A percentile compares a stretch with the other conserved stretches of the same genome.
phyloP scores from a whole-genome alignment of 805 yeast species.

The Grigorovia transvaalensis region DNA sequence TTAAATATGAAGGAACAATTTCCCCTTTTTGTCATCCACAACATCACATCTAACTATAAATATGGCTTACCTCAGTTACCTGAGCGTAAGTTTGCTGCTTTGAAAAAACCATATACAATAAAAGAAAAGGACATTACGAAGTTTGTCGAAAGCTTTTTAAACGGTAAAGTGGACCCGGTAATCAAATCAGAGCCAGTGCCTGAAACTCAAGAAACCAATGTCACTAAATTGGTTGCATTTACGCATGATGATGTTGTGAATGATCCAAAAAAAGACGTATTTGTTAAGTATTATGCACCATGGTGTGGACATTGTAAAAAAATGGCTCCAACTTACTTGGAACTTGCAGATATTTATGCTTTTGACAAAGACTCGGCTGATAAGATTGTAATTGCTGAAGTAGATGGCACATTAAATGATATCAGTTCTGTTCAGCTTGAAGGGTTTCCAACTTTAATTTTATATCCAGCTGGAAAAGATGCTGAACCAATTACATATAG shows the following conservation, averaged over 20 bases:
- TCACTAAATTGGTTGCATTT: conserved; percentile 70
- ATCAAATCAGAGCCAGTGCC: conserved; percentile 84
- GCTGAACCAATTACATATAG: conserved; percentile 53
- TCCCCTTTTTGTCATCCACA: conserved; percentile 89
- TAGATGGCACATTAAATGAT: conserved; percentile 88
- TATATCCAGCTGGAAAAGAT: conserved; percentile 82
- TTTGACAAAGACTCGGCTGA: conserved; percentile 38
- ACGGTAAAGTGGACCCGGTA: conserved; percentile 58
- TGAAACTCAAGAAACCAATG: conserved; percentile 66
- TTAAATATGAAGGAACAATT: conserved; percentile 78
- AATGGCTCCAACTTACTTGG: conserved; percentile 83
- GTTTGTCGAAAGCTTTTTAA: conserved; percentile 52
- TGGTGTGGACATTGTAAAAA: conserved; percentile 98
- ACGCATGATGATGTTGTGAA: conserved; percentile 62
- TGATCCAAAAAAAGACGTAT: conserved; percentile 51
- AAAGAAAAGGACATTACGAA: conserved; percentile 44
- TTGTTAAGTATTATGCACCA: conserved; percentile 92
- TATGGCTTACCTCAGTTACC: conserved; percentile 58
- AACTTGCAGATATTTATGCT: conserved; percentile 61
- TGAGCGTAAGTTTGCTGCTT: conserved; percentile 20
- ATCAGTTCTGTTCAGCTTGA: conserved; percentile 59
- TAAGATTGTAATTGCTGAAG: conserved; percentile 66
- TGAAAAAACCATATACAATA: conserved; percentile 28
- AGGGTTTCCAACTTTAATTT: conserved; percentile 88
- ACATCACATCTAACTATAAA: conserved; percentile 55